A percentile compares a stretch with the other conserved stretches of the same genome.
These are phyloP conservation scores for Crithidia thermophila DNA, from an alignment of 208 protist species.

Conservation along the genomic window DNA sequence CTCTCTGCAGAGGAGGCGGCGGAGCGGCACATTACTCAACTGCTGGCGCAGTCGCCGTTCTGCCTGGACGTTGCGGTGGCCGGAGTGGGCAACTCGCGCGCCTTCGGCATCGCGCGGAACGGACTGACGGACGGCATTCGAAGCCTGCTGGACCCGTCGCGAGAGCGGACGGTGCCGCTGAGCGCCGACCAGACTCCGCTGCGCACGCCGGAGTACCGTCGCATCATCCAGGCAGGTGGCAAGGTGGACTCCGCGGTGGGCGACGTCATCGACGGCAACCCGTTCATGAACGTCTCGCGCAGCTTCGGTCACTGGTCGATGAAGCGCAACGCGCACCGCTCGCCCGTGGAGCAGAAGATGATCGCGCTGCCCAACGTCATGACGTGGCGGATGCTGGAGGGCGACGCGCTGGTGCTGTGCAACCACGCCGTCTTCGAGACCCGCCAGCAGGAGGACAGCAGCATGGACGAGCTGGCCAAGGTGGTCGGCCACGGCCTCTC, in stretches of 20 bases:
- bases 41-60: slow-evolving; percentile 30
- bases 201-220: slow-evolving; percentile 56
- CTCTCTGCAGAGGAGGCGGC: slow-evolving; percentile 21
- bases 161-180: slow-evolving; percentile 67
- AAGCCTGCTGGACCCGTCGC: slow-evolving; percentile 52
- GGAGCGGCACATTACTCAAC: slow-evolving; percentile 6
- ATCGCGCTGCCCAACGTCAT: slow-evolving; percentile 62
- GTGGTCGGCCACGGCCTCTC: slow-evolving; percentile 59
- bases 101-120: slow-evolving; percentile 80
- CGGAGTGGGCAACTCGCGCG: slow-evolving; percentile 64
- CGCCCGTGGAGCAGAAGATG: slow-evolving; percentile 80
- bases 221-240: slow-evolving; percentile 71
- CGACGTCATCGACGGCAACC: slow-evolving; percentile 71
- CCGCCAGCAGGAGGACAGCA: slow-evolving; percentile 54
- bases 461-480: slow-evolving; percentile 80
- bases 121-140: slow-evolving; percentile 32
- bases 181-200: slow-evolving; percentile 73
- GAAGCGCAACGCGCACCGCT: slow-evolving; percentile 58
- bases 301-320: slow-evolving; percentile 86
- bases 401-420: slow-evolving; percentile 75
- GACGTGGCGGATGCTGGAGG: slow-evolving; percentile 75
- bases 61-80: slow-evolving; percentile 73
- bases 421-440: slow-evolving; percentile 83
- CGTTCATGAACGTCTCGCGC: slow-evolving; percentile 74
- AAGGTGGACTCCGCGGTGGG: slow-evolving; percentile 45